Percentiles rank a stretch among this genome's conserved stretches.
Evolutionary conservation across 805 yeast species (phyloP).

Genomic region (Zygoascus flipseniorum): DNA sequence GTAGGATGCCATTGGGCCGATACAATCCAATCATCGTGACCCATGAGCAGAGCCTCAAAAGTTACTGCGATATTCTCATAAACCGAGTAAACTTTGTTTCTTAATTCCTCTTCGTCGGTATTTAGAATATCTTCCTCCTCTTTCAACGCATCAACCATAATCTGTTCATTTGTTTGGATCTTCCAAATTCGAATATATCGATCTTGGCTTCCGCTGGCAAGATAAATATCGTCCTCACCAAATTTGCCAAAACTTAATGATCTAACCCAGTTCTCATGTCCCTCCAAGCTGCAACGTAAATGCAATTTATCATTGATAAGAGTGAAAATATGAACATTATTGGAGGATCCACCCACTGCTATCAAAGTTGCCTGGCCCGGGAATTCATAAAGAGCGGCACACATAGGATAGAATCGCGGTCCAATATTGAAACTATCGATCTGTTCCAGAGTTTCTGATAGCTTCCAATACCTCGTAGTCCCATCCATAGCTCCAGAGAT

Average conservation of each 20-base stretch:
- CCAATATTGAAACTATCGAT: slow-evolving; percentile 7
- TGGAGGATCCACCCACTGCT: slow-evolving; percentile 30
- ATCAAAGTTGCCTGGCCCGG: slow-evolving; percentile 15
- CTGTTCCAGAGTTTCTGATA: slow-evolving; percentile 12
- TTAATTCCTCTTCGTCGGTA: slow-evolving; percentile 40
- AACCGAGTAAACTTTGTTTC: slow-evolving; percentile 68
- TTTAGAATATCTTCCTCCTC: slow-evolving; percentile 35
- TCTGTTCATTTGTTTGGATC: slow-evolving; percentile 27
- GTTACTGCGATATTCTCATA: slow-evolving; percentile 40
- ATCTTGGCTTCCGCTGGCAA: slow-evolving; percentile 92
- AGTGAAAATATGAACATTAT: slow-evolving; percentile 46
- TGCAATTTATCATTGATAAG: slow-evolving; percentile 41
- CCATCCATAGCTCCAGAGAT: slow-evolving; percentile 64
- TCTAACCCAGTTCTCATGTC: slow-evolving; percentile 97
- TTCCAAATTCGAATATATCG: slow-evolving; percentile 88
- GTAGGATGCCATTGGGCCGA: slow-evolving; percentile 74
- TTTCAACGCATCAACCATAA: slow-evolving; percentile 36
- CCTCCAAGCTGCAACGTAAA: slow-evolving; percentile 33
- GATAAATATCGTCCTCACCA: slow-evolving; percentile 34
- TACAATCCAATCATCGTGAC: slow-evolving; percentile 97
- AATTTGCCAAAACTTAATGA: slow-evolving; percentile 51
- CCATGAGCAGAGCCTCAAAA: slow-evolving; percentile 91
- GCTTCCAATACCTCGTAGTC: slow-evolving; percentile 42
- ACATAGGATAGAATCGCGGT: slow-evolving; percentile 24
- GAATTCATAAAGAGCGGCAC: slow-evolving; percentile 14